Base-by-base conservation (phyloP, 768 basidiomycete species). In the Gymnopilus junonius region DNA sequence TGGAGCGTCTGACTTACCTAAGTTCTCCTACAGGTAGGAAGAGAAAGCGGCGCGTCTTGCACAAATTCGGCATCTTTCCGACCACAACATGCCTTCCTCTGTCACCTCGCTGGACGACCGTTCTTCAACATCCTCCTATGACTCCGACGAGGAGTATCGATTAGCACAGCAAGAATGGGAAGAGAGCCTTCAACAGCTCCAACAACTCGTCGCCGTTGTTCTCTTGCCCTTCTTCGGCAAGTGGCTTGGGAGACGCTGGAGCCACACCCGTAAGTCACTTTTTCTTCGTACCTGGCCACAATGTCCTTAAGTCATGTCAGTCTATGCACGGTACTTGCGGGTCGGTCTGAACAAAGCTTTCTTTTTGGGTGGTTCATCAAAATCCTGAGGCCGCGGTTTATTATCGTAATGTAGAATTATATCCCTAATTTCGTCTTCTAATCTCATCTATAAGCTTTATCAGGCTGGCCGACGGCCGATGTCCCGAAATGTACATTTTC, bases 111-210 rank as follows among this genome's bases (percentile, higher is more conserved):
- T 90, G 61, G 90, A 92, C 76, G 84, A 85, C 59, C 74, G 85
- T 43, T 83, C 82, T 20, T 85, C 85, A 8, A 73, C 79, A 20
- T 83, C 83, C 12, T 87, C 85, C 34, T 86, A 85, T 72, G 87
- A 88, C 73, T 82, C 82, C 1, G 85, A 87, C 65, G 91, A 92
- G 61, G 92, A 94, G 69, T 87, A 86, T 68, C 85, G 82, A 40
- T 79, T 90, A 50, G 91, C 92, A 2, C 92, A 95, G 75, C 84
- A 91, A 73, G 95, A 97, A 79, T 97, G 95, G 95, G 90, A 95
- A 70, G 95, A 97, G 75, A 93, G 91, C 70, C 71, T 97, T 54
- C 78, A 88, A 63, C 94, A 97, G 73, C 83, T 97, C 46, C 89
- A 92, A 72, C 85, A 94, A 72, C 85, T 97, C 20, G 76, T 93